Evolutionary conservation across 768 basidiomycete genomes (phyloP), one percentile per base, ranked within the genome.

Genomic region (Chalciporus chontae): DNA sequence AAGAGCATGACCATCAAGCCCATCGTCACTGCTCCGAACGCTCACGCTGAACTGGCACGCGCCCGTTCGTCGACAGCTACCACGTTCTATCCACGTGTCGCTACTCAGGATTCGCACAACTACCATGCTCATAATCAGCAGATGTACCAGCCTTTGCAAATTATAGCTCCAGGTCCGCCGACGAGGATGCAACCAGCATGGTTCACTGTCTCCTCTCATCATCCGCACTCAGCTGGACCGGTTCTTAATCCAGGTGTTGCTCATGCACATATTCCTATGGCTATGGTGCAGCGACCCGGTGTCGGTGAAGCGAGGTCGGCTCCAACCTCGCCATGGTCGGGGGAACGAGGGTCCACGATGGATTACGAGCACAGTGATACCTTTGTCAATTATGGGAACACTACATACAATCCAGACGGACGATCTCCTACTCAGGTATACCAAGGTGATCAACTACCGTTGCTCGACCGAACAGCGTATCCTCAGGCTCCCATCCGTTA

Each of bases 281-380:
- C 59, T 19, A 31, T 40, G 32, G 36, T 47, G 14, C 53, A 23
- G 14, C 43, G 37, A 15, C 43, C 55, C 19, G 50, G 39, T 36
- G 9, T 19, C 15, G 34, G 27, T n/a, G 57, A 52, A 24, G 27
- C 43, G 29, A 47, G 47, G 23, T 73, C 76, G 19, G 59, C 72
- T 34, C 65, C 78, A 27, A 67, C 68, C 7, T 73, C 77, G 1
- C 78, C 78, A 1, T 69, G 68, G 40, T 68, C 70, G 10, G 62
- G 60, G 1, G 71, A 77, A 38, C 65, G 66, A 23, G 70, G 72
- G 31, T 57, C 73, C 26, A 79, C 76, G 61, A 59, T 59, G 15
- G 51, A 43, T 38, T 67, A 71, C 8, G 71, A 76, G 48, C 36
- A 40, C 29, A 41, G n/a, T 29, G 73, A 75, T 5, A 15, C n/a